Evolutionary conservation across 2,329 filamentous ascomycete genomes (phyloP), one percentile per base, ranked within the genome.

Genomic region (Aspergillus sp.): DNA sequence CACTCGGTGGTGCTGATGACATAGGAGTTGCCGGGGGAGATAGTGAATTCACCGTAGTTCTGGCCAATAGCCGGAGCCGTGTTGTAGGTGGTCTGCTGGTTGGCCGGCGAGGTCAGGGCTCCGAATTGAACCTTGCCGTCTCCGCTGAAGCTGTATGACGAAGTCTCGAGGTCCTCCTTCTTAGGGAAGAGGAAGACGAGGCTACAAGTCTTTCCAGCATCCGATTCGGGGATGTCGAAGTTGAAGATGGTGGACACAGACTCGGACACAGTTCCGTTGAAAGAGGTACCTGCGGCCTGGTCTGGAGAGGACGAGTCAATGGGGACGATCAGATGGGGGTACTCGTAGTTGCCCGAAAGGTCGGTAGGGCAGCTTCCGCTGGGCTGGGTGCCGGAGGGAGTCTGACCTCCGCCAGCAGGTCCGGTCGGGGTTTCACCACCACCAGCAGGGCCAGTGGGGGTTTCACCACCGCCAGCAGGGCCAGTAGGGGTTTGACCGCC

Each of bases 141-240:
- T 23, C 85, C 80, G 24, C 76, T 82, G 67, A 82, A 84, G 19
- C 74, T 81, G 72, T 78, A 88, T 11, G 78, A 77, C 0, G 85
- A 86, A 1, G 85, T 86, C 72, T 84, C 73, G n/a, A 88, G 81
- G 35, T 86, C 72, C 15, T 77, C 66, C 60, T 84, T 72, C 51
- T 76, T 64, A 11, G 88, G 87, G 73, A 89, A 83, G 45, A 88
- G 77, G 81, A 90, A 90, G 56, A 86, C 76, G 8, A 90, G 76
- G 55, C 79, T 82, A 76, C 87, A 90, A 66, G 83, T 83, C 73
- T 84, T 84, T 64, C 83, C 84, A 8, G 76, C 64, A 64, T 84
- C 80, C 5, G 74, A 72, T 4, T 72, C 61, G 1, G 83, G 83
- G 44, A 90, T 83, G 67, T 88, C 85, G 73, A 90, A 90, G 77